phyloP scores from a whole-genome alignment of 352 stramenopile genomes.

The Phytopythium helicoides region DNA sequence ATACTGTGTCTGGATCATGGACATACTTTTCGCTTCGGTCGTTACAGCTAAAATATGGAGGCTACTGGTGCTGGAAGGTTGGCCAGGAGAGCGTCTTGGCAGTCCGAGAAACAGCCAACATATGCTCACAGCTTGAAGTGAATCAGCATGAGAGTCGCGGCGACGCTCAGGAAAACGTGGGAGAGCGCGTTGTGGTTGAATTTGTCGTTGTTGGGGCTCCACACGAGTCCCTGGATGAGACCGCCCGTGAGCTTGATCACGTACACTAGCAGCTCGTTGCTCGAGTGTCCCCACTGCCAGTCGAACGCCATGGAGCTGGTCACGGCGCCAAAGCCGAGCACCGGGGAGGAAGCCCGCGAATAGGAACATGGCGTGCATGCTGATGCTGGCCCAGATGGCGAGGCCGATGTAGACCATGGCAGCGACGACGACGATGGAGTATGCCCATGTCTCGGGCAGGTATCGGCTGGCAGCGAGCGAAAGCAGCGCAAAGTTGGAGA shows the following conservation, averaged over 20 bases:
- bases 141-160: slow-evolving; percentile 82
- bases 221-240: slow-evolving; percentile 79
- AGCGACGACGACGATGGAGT: slow-evolving; percentile 68
- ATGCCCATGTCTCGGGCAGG: slow-evolving; percentile 69
- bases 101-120: too few species aligned
- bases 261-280: slow-evolving; percentile 83
- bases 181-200: slow-evolving; percentile 90
- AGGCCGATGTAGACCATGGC: slow-evolving; percentile 65
- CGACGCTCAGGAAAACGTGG: slow-evolving; percentile 81
- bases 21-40: neutral
- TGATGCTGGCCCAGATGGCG: slow-evolving; percentile 76
- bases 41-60: neutral
- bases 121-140: slow-evolving; percentile 65
- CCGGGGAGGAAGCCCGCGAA: slow-evolving; percentile 78
- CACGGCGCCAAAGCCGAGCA: slow-evolving; percentile 78
- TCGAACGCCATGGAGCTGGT: slow-evolving; percentile 75
- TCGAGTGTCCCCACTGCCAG: slow-evolving; percentile 77
- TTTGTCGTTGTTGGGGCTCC: slow-evolving; percentile 75
- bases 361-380: slow-evolving; percentile 83
- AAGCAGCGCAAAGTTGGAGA: slow-evolving; percentile 85
- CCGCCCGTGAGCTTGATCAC: slow-evolving; percentile 72
- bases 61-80: too few species aligned
- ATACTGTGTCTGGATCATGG: neutral
- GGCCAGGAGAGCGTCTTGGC: too few species aligned
- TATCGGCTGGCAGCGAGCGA: slow-evolving; percentile 76